phyloP scores from a whole-genome alignment of 345 rosid species.

The Camelina hispida region DNA sequence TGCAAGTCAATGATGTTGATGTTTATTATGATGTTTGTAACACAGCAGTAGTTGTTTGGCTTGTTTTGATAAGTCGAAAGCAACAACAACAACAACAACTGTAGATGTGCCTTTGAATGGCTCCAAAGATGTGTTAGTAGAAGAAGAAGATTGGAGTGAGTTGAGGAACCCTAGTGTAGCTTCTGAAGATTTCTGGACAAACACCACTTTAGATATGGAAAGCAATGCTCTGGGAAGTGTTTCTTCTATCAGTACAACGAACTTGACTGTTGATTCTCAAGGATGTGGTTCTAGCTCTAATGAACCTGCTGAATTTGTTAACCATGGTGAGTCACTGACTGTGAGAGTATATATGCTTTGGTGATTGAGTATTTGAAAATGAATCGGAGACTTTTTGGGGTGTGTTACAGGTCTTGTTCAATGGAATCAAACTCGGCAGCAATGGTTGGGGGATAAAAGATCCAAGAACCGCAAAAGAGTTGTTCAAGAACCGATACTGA shows the following conservation, averaged over 20 bases:
- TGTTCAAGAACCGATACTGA: slow-evolving; percentile 58
- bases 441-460: slow-evolving; percentile 65
- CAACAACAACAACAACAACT: slow-evolving; percentile 21
- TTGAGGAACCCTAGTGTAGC: slow-evolving; percentile 47
- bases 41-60: slow-evolving; percentile 86
- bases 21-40: slow-evolving; percentile 53
- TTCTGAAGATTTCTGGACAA: slow-evolving; percentile 65
- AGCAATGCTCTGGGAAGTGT: slow-evolving; percentile 61
- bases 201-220: slow-evolving; percentile 69
- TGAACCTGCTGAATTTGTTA: slow-evolving; percentile 59
- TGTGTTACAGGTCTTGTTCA: slow-evolving; percentile 59
- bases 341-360: background rate
- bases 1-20: background rate
- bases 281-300: slow-evolving; percentile 46
- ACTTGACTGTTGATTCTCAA: slow-evolving; percentile 47
- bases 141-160: slow-evolving; percentile 33
- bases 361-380: background rate
- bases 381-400: background rate
- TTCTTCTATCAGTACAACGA: slow-evolving; percentile 59
- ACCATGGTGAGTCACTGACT: slow-evolving; percentile 59
- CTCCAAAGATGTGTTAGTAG: slow-evolving; percentile 38
- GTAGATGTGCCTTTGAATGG: slow-evolving; percentile 13
- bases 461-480: slow-evolving; percentile 33
- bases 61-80: slow-evolving; percentile 59
- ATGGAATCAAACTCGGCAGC: slow-evolving; percentile 78